Conservation (phyloP, 2,329 filamentous ascomycete species). For the Monilinia polystroma region DNA sequence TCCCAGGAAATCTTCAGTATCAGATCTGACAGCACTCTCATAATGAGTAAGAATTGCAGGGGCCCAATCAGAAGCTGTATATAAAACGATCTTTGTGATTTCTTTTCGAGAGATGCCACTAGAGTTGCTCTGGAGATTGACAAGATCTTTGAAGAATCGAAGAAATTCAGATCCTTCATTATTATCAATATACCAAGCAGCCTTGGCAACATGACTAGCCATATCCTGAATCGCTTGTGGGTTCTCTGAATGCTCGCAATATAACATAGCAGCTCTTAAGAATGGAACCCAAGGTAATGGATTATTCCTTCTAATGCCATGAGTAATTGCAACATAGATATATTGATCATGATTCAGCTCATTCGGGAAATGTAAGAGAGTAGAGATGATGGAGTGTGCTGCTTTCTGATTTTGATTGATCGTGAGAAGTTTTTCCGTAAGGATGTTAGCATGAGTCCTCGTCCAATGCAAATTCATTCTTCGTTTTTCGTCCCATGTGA, state of each 20-base stretch:
- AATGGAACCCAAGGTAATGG: constrained; percentile 32
- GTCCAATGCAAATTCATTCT: constrained; percentile 48
- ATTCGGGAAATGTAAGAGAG: constrained; percentile 53
- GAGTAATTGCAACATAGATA: constrained; percentile 46
- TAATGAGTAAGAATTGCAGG: constrained; percentile 53
- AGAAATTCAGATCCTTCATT: constrained; percentile 38
- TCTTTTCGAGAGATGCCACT: constrained; percentile 42
- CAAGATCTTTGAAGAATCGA: constrained; percentile 38
- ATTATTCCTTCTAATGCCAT: constrained; percentile 33
- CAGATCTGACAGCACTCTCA: constrained; percentile 46
- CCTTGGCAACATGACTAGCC: constrained; percentile 31
- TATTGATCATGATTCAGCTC: constrained; percentile 46
- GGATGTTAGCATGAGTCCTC: constrained; percentile 47
- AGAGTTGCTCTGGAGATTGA: constrained; percentile 25
- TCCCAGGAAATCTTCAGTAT: constrained; percentile 41
- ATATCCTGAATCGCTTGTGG: constrained; percentile 29
- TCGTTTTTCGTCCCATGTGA: constrained; percentile 49
- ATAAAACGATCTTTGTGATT: constrained; percentile 42
- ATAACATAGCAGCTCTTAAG: constrained; percentile 37
- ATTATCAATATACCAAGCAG: constrained; percentile 33
- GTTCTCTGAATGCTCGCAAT: constrained; percentile 36
- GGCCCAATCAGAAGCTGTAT: constrained; percentile 49
- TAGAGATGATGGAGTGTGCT: constrained; percentile 56
- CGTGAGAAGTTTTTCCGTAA: constrained; percentile 64
- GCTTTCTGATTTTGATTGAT: constrained; percentile 56